Evolutionary conservation across 1,284 basidiomycete species (phyloP).

Genomic region (Agroathelia rolfsii): DNA sequence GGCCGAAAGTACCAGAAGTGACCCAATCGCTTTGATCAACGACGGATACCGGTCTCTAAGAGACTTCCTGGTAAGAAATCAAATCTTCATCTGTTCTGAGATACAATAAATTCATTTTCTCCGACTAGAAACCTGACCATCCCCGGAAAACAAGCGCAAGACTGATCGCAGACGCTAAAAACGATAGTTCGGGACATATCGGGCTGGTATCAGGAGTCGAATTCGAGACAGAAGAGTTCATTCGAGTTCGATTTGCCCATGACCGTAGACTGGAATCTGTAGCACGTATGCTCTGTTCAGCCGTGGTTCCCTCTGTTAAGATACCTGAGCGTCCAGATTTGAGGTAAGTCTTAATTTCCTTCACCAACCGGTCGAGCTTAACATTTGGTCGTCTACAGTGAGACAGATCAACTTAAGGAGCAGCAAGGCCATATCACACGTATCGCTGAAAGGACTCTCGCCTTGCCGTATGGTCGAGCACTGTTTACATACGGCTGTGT

Average conservation of each 20-base stretch:
- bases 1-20: conserved; percentile 42
- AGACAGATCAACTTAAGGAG: conserved; percentile 72
- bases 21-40: conserved; percentile 31
- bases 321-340: conserved; percentile 63
- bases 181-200: conserved; percentile 41
- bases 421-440: conserved; percentile 73
- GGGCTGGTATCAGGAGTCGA: conserved; percentile 59
- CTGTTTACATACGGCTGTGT: conserved; percentile 82
- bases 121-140: conserved; percentile 30
- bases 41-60: conserved; percentile 46
- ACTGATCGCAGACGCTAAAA: conserved; percentile 39
- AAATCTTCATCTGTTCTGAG: conserved; percentile 1
- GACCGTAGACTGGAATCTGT: conserved; percentile 84
- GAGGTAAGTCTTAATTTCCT: conserved; percentile 35
- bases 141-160: conserved; percentile 40
- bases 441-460: conserved; percentile 77
- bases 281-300: conserved; percentile 78
- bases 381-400: conserved; percentile 31
- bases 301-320: conserved; percentile 54
- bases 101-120: conserved; percentile 7
- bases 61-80: conserved; percentile 45
- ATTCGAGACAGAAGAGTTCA: conserved; percentile 61
- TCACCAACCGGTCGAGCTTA: conserved; percentile 1
- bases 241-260: conserved; percentile 76
- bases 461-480: conserved; percentile 78